These are phyloP conservation scores for Biscogniauxia sp. DNA, from an alignment of 2,329 filamentous ascomycete species.

Conservation along the genomic window DNA sequence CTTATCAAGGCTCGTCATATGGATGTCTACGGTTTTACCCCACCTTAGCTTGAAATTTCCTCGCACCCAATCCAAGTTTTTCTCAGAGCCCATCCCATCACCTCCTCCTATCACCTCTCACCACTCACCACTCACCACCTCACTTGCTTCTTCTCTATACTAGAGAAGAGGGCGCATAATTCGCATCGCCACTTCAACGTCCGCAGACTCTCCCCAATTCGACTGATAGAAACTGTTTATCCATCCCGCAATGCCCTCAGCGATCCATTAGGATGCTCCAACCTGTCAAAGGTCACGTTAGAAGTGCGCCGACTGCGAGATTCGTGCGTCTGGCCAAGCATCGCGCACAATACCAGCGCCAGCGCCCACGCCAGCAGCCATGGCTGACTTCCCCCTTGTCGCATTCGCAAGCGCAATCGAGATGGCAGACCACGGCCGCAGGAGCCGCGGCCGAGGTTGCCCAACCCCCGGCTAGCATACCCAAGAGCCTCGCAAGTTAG, in stretches of 20 bases:
- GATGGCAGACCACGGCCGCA: slow-evolving; percentile 41
- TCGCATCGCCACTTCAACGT: not conserved
- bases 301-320: slow-evolving; percentile 42
- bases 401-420: slow-evolving; percentile 28
- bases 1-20: not conserved
- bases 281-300: slow-evolving; percentile 37
- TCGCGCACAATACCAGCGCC: slow-evolving; percentile 39
- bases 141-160: not conserved
- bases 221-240: not conserved
- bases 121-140: no score
- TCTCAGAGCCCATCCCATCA: not conserved
- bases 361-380: slow-evolving; percentile 33
- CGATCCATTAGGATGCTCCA: slow-evolving; percentile 38
- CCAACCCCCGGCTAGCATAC: slow-evolving; percentile 13
- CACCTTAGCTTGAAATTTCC: not conserved
- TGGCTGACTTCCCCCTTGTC: slow-evolving; percentile 15
- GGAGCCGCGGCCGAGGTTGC: slow-evolving; percentile 17
- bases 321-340: slow-evolving; percentile 53
- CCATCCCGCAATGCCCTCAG: slow-evolving; percentile 21
- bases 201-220: not conserved
- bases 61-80: not conserved
- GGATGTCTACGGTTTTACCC: not conserved
- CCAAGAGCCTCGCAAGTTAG: slow-evolving; percentile 42
- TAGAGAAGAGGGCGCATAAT: not conserved
- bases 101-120: no score